Conservation (phyloP, 805 yeast species). For the Clavispora vitiphila region DNA sequence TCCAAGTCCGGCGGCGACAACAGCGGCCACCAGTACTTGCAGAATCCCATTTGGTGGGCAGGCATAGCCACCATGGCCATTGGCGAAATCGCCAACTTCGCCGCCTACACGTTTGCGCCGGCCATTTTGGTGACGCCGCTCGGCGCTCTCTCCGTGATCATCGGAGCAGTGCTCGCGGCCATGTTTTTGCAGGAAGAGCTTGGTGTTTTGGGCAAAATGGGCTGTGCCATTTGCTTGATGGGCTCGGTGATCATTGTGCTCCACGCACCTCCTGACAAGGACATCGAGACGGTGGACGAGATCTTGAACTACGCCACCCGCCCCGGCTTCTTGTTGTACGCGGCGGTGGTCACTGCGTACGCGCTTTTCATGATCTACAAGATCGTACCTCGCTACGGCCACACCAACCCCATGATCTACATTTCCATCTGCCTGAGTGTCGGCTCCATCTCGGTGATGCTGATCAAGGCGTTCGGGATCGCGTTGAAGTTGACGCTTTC, state of each 20-base stretch:
- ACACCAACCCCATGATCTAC: slow-evolving; percentile 80
- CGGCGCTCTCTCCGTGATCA: slow-evolving; percentile 85
- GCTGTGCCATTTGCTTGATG: slow-evolving; percentile 84
- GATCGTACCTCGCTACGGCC: slow-evolving; percentile 77
- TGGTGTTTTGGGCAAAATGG: slow-evolving; percentile 85
- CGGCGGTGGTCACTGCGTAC: slow-evolving; percentile 57
- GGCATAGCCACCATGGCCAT: slow-evolving; percentile 88
- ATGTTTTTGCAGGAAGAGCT: slow-evolving; percentile 79
- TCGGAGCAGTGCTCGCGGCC: slow-evolving; percentile 88
- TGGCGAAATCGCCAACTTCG: slow-evolving; percentile 89
- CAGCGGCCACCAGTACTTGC: slow-evolving; percentile 73
- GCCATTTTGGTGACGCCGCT: slow-evolving; percentile 88
- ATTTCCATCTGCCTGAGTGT: slow-evolving; percentile 85
- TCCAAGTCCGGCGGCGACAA: slow-evolving; percentile 37
- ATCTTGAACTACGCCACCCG: slow-evolving; percentile 72
- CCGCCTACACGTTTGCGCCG: slow-evolving; percentile 94
- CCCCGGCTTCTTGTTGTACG: slow-evolving; percentile 71
- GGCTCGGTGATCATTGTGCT: slow-evolving; percentile 85
- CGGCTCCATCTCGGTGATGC: slow-evolving; percentile 86
- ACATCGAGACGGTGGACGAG: slow-evolving; percentile 82
- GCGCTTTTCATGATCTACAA: slow-evolving; percentile 75
- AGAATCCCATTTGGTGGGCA: slow-evolving; percentile 91
- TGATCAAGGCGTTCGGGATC: slow-evolving; percentile 90
- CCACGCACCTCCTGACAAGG: slow-evolving; percentile 94
- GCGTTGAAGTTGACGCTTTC: slow-evolving; percentile 78